Conservation (phyloP, 202 grass and related monocot genomes). For the Eragrostis tef region DNA sequence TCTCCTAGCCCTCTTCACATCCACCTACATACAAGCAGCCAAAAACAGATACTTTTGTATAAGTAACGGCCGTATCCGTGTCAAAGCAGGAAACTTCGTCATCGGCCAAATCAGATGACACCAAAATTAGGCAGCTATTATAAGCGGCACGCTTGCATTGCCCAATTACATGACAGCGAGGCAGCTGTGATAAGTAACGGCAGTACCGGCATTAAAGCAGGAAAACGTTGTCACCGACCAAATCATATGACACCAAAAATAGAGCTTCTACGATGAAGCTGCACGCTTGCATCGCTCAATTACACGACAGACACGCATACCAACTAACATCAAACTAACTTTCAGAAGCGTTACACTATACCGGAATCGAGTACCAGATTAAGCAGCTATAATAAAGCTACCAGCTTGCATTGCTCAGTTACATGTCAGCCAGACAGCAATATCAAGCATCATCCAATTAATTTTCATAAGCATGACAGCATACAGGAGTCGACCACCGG, state of each 20-base stretch:
- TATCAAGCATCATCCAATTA: not conserved
- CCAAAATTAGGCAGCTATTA: not conserved
- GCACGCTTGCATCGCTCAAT: not conserved
- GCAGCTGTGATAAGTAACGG: not conserved
- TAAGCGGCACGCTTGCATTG: not conserved
- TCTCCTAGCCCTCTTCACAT: conserved; percentile 76
- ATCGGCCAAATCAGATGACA: not conserved
- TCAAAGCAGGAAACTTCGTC: not conserved
- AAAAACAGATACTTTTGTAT: not conserved
- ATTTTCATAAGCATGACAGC: no score
- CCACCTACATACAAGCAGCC: conserved; percentile 53
- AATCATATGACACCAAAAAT: not conserved
- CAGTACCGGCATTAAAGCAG: not conserved
- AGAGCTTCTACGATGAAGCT: not conserved
- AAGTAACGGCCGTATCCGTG: not conserved
- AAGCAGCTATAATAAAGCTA: not conserved
- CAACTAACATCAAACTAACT: not conserved
- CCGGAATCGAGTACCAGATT: not conserved
- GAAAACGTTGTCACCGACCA: not conserved
- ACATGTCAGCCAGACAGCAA: not conserved
- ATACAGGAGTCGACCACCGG: no score
- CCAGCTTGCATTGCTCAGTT: not conserved
- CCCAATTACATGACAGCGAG: not conserved
- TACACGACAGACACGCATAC: not conserved
- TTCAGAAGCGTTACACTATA: not conserved